phyloP scores from a whole-genome alignment of 768 basidiomycete species.

The Melanogaster broomeanus region DNA sequence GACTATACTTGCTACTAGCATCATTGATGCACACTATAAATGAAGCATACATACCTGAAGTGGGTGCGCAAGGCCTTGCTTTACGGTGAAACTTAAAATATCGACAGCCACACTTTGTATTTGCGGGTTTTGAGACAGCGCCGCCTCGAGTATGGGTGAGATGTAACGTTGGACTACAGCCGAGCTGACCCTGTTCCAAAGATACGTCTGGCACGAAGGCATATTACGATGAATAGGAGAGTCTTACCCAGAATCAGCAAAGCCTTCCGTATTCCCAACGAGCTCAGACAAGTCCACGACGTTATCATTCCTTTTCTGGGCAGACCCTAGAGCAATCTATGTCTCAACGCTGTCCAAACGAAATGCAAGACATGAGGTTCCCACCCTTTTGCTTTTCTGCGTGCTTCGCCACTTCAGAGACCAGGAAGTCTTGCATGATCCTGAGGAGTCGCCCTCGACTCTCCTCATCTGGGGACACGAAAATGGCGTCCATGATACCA shows the following conservation, averaged over 20 bases:
- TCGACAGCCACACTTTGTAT: slow-evolving; percentile 88
- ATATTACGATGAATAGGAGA: background rate
- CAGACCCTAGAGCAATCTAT: slow-evolving; percentile 7
- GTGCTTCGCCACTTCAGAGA: slow-evolving; percentile 81
- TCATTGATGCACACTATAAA: background rate
- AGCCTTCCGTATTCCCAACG: slow-evolving; percentile 92
- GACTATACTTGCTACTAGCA: slow-evolving; percentile 50
- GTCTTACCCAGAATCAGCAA: slow-evolving; percentile 93
- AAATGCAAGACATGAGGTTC: background rate
- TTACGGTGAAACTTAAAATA: slow-evolving; percentile 89
- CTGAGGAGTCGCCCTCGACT: slow-evolving; percentile 72
- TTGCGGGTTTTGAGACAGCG: slow-evolving; percentile 65
- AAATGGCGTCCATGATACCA: slow-evolving; percentile 87
- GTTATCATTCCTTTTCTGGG: slow-evolving; percentile 26
- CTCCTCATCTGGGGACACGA: slow-evolving; percentile 72
- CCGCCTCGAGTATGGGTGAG: slow-evolving; percentile 75
- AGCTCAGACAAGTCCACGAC: slow-evolving; percentile 90
- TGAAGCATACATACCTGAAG: slow-evolving; percentile 61
- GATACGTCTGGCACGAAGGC: background rate
- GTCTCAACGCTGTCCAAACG: background rate
- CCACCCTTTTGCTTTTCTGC: slow-evolving; percentile 68
- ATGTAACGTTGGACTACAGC: slow-evolving; percentile 94
- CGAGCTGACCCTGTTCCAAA: slow-evolving; percentile 75
- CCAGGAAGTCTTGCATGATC: slow-evolving; percentile 90
- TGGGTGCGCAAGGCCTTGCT: slow-evolving; percentile 94